Conservation (phyloP, 2,329 filamentous ascomycete species). For the Didymella arachidicola region DNA sequence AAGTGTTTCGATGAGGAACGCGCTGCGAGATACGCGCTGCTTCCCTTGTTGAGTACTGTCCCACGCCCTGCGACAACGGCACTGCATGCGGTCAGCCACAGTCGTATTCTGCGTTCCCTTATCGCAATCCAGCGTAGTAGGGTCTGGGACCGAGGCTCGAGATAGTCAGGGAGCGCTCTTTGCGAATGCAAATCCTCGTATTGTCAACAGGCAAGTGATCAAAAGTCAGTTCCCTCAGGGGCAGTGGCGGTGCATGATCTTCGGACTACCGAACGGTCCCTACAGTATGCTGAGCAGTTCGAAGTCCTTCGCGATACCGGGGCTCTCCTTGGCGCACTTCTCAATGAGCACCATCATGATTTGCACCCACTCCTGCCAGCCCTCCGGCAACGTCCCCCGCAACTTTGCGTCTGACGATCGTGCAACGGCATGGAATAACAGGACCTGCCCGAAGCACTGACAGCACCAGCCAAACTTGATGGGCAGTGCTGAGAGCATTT, state of each 20-base stretch:
- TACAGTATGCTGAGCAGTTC: slow-evolving; percentile 46
- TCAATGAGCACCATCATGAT: slow-evolving; percentile 49
- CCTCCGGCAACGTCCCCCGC: slow-evolving; percentile 42
- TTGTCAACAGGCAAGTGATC: not conserved
- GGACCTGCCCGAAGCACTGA: slow-evolving; percentile 49
- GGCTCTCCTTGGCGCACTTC: slow-evolving; percentile 43
- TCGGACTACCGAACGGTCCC: slow-evolving; percentile 6
- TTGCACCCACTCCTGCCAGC: slow-evolving; percentile 48
- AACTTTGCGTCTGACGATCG: slow-evolving; percentile 40
- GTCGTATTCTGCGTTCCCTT: slow-evolving; percentile 11
- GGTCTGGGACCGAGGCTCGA: not conserved
- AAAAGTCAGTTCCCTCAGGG: not conserved
- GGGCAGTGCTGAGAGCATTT: slow-evolving; percentile 47
- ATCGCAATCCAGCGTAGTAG: not conserved
- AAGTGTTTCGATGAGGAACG: slow-evolving; percentile 3
- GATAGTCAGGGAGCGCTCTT: not conserved
- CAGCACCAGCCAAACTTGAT: slow-evolving; percentile 51
- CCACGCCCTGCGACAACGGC: slow-evolving; percentile 1
- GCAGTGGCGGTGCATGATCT: slow-evolving; percentile 14
- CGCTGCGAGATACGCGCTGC: not conserved
- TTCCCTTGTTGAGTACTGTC: not conserved
- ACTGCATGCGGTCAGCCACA: slow-evolving; percentile 10
- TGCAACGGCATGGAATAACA: slow-evolving; percentile 46
- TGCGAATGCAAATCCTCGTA: not conserved
- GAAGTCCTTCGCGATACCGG: slow-evolving; percentile 47